Base-by-base conservation (phyloP, 176 grass and related monocot genomes). In the Oryza nivara region DNA sequence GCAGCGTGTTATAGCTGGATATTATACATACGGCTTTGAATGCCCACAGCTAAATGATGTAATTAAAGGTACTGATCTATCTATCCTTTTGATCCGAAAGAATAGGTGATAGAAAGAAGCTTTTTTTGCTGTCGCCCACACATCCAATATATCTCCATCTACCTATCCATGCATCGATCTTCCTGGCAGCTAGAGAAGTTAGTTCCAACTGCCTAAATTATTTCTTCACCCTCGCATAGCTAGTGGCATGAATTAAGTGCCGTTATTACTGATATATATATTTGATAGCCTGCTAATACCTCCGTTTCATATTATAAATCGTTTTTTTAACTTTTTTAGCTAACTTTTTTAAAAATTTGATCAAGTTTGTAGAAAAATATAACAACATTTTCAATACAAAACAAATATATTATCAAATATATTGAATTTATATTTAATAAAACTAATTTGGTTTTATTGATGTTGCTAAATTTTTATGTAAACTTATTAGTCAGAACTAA, bases 61-160 rank as follows among this genome's bases (percentile, higher is more conserved):
- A 60, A 5, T 63, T 43, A 45, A 68, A 85, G 65, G 9, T 40
- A 35, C 9, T 40, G 4, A 35, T 35, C 60, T 72, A 64, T 41
- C 64, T 77, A 19, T 20, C 32, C 26, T 48, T 41, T 46, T 35
- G 44, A 49, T 64, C 30, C 51, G 28, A 63, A 44, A 56, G 65
- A 73, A 83, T 6, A 78, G 74, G 40, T 52, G 80, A 77, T 30
- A 11, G 67, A 81, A 80, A 65, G 28, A 25, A 40, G 32, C 43
- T 4, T 58, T 88, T 88, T 81, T 25, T 25, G 28, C 44, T 86
- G 84, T 74, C 77, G 16, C 63, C 56, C 25, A n/a, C 58, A 63
- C 58, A 63, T 63, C 58, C 9, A 63, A 63, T 63, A 63, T 23
- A 63, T 63, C n/a, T 63, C 20, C 3, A 63, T 9, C 56, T 38